phyloP scores from a whole-genome alignment of 2,329 filamentous ascomycete genomes.

The Pseudocercospora macadamiae region DNA sequence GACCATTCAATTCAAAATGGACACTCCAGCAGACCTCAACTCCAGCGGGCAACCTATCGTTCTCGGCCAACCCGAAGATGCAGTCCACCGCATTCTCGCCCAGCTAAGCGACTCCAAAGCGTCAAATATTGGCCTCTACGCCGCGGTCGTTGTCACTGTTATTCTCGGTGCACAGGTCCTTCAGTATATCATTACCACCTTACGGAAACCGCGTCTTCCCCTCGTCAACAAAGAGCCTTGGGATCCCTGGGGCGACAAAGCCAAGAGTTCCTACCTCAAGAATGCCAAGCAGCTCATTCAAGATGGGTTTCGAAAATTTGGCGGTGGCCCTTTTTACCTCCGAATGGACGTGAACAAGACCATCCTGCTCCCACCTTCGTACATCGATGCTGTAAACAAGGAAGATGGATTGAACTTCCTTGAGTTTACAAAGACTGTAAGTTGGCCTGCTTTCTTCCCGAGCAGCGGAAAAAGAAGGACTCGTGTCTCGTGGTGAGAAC shows the following conservation, averaged over 20 bases:
- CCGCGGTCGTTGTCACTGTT: not conserved
- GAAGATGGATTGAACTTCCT: constrained; percentile 1
- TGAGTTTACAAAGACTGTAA: not conserved
- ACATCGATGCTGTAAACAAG: constrained; percentile 8
- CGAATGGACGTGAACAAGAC: not conserved
- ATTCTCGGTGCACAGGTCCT: constrained; percentile 1
- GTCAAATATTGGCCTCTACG: not conserved
- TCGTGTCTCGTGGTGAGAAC: too few species aligned
- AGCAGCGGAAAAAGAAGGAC: not conserved
- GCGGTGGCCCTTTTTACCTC: not conserved
- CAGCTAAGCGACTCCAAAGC: not conserved
- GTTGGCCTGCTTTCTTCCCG: not conserved
- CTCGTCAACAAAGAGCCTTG: not conserved
- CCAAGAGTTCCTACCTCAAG: not conserved
- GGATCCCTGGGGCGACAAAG: constrained; percentile 3
- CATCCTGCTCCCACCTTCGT: not conserved
- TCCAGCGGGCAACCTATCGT: not conserved
- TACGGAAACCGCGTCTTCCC: not conserved
- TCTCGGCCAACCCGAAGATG: not conserved
- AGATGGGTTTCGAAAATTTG: constrained; percentile 3
- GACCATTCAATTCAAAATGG: not conserved
- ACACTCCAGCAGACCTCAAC: not conserved
- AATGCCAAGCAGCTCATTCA: not conserved
- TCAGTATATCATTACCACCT: not conserved
- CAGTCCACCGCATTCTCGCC: not conserved